These are phyloP conservation scores for Candida palmyrensis DNA, from an alignment of 805 yeast species.

Conservation along the genomic window DNA sequence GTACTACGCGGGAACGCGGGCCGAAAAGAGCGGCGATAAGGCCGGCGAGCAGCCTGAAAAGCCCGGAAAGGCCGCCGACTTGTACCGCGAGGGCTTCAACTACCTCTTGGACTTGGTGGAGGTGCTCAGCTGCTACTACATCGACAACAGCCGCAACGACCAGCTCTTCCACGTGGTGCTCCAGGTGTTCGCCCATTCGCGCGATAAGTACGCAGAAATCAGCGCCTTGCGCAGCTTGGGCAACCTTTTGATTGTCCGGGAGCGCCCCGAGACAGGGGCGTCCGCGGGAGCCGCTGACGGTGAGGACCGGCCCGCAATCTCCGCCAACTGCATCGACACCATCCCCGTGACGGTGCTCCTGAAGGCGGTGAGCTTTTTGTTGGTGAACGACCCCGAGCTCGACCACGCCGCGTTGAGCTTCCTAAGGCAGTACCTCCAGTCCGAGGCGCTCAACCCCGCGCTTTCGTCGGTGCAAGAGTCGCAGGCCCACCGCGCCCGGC, in stretches of 20 bases:
- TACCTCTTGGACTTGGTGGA: constrained; percentile 79
- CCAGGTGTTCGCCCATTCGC: constrained; percentile 42
- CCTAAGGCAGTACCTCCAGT: constrained; percentile 70
- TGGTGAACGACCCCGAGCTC: constrained; percentile 69
- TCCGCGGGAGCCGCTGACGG: constrained; percentile 1
- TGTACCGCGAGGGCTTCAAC: constrained; percentile 53
- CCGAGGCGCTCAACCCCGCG: constrained; percentile 43
- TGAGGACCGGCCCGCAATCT: not conserved
- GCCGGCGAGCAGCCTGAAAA: not conserved
- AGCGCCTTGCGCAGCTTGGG: constrained; percentile 73
- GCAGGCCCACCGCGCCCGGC: constrained; percentile 33
- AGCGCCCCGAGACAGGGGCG: constrained; percentile 8
- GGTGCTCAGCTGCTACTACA: constrained; percentile 73
- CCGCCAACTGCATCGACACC: constrained; percentile 35
- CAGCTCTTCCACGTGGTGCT: constrained; percentile 56
- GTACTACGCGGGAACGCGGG: constrained; percentile 18
- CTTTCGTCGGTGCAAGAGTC: constrained; percentile 25
- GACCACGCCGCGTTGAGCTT: constrained; percentile 72
- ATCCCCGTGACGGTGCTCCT: constrained; percentile 39
- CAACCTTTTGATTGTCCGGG: constrained; percentile 55
- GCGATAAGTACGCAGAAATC: constrained; percentile 67
- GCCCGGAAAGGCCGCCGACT: constrained; percentile 19
- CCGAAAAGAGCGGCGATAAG: not conserved
- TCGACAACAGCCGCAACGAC: constrained; percentile 70
- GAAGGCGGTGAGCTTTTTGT: constrained; percentile 51